Base-by-base conservation (phyloP, 139 green algal species). In the Chlamydomonas incerta region DNA sequence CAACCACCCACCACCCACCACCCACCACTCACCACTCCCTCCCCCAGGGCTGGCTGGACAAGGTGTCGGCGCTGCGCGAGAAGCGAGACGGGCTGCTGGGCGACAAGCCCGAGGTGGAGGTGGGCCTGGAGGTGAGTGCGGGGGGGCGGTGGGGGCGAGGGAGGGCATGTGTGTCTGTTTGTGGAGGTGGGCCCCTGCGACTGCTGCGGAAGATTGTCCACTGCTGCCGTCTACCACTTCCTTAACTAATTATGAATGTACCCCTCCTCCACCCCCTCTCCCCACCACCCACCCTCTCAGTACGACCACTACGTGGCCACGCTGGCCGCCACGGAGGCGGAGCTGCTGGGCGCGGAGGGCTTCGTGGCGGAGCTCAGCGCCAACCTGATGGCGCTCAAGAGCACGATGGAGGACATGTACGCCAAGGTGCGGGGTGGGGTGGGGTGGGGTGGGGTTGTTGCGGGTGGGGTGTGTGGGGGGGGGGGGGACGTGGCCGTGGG, bases 361-460 rank as follows among this genome's bases (percentile, higher is more conserved):
- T 26, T 23, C 31, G 33, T 79, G 29, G 68, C 34, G 15, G 85
- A 81, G n/a, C n/a, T 85, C 10, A 70, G 37, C 41, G 2, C 24
- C n/a, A 26, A n/a, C 55, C 62, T 89, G n/a, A 69, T 81, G 29
- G 21, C 37, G 37, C 75, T 89, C 58, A 60, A 70, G 85, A 11
- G 24, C n/a, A 70, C 52, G 55, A 76, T 89, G 75, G 85, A 89
- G 85, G 69, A 89, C 20, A 76, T 89, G 55, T 89, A 89, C 47
- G 68, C 75, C n/a, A 68, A 85, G 85, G 85, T 84, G 57, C 9
- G 35, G 41, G 41, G 41, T 50, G 41, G 41, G 8, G 41, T 5
- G 41, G 5, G 41, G 41, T 5, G 41, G 41, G 41, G 5, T 50
- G 41, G 5, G 41, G 41, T 50, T 50, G 41, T 8, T 50, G 8